Percentiles rank a stretch among this genome's conserved stretches.
These are phyloP conservation scores for Ensete ventricosum DNA, from an alignment of 176 grass and related monocot species.

Conservation along the genomic window DNA sequence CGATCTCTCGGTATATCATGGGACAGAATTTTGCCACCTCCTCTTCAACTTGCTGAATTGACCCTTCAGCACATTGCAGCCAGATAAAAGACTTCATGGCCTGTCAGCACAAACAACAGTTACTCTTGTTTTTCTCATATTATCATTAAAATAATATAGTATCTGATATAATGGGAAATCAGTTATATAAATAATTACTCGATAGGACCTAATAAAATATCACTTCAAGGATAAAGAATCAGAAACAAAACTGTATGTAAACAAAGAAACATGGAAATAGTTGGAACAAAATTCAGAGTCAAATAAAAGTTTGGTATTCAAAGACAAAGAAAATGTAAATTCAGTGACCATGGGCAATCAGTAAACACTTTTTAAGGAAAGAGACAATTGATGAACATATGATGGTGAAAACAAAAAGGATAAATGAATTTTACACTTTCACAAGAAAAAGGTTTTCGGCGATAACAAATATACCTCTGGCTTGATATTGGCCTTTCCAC, in stretches of 20 bases:
- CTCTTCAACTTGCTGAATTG: slow-evolving; percentile 98
- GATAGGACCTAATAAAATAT: background rate
- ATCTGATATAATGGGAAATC: too few relatives aligned
- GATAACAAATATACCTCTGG: background rate
- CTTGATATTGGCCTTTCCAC: slow-evolving; percentile 9
- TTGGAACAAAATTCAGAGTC: background rate
- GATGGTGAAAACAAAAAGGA: too few relatives aligned
- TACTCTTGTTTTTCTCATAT: background rate
- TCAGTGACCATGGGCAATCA: background rate
- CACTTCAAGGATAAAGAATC: background rate
- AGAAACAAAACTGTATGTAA: background rate
- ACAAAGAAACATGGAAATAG: background rate
- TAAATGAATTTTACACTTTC: background rate
- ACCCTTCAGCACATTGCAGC: slow-evolving; percentile 98
- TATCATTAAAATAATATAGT: background rate
- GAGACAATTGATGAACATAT: background rate
- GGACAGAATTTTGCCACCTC: slow-evolving; percentile 97
- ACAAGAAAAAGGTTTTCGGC: background rate
- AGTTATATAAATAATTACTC: background rate
- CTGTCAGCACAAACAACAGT: slow-evolving; percentile 25
- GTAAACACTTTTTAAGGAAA: background rate
- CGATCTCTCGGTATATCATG: slow-evolving; percentile 85
- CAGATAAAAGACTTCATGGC: slow-evolving; percentile 94
- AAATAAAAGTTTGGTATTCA: background rate
- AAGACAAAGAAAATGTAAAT: background rate